These are phyloP conservation scores for Ballota nigra DNA, from an alignment of 257 asterid genomes.

Conservation along the genomic window DNA sequence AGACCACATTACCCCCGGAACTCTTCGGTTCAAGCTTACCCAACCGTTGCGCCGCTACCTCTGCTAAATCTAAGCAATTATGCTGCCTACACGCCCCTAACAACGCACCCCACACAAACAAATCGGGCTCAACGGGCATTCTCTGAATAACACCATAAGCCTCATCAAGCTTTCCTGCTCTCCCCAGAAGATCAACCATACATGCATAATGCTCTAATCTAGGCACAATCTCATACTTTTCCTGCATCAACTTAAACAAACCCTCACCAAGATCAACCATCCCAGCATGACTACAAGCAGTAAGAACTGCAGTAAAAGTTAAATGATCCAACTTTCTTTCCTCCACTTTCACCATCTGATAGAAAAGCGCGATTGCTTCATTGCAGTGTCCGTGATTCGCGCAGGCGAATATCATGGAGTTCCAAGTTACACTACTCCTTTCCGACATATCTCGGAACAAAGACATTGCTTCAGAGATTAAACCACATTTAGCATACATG, in stretches of 20 bases:
- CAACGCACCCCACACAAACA: conserved; percentile 72
- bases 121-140: conserved; percentile 59
- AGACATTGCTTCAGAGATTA: conserved; percentile 39
- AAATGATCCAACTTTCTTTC: conserved; percentile 50
- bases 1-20: conserved; percentile 46
- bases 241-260: conserved; percentile 53
- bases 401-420: conserved; percentile 73
- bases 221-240: conserved; percentile 44
- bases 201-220: conserved; percentile 81
- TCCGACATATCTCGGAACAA: conserved; percentile 41
- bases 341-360: conserved; percentile 43
- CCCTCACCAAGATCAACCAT: conserved; percentile 52
- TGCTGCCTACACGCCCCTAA: conserved; percentile 71
- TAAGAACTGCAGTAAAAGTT: conserved; percentile 69
- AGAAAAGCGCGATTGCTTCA: conserved; percentile 53
- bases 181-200: conserved; percentile 66
- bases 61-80: conserved; percentile 49
- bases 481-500: conserved; percentile 79
- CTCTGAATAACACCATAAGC: conserved; percentile 48
- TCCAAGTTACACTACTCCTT: conserved; percentile 61
- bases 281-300: conserved; percentile 65
- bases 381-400: conserved; percentile 64
- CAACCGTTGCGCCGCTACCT: conserved; percentile 51
- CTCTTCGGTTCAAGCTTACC: conserved; percentile 64
- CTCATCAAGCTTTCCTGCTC: conserved; percentile 54